Conservation (phyloP, 345 rosid genomes). For the Turritis glabra region DNA sequence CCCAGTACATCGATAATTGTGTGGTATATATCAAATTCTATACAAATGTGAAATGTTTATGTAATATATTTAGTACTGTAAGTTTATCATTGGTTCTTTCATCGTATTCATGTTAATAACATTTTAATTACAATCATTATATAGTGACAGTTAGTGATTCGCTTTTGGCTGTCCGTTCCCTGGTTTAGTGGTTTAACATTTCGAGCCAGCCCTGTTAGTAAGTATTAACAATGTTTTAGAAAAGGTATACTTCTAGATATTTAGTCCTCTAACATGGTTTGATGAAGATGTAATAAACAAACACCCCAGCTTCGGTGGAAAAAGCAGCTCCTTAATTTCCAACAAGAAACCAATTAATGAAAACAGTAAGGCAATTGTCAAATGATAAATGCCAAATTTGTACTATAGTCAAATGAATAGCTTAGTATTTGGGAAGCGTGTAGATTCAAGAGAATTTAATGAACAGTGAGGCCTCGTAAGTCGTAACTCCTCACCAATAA, state of each 20-base stretch:
- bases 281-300: background rate
- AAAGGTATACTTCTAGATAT: background rate
- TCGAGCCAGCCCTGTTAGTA: conserved; percentile 20
- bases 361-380: background rate
- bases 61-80: background rate
- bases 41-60: background rate
- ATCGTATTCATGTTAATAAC: background rate
- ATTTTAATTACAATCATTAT: background rate
- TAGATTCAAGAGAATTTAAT: conserved; percentile 19
- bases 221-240: background rate
- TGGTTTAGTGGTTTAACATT: conserved; percentile 12
- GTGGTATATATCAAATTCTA: no score
- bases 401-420: conserved; percentile 21
- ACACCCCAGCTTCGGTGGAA: conserved; percentile 11
- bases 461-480: background rate
- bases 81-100: background rate
- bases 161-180: conserved; percentile 6
- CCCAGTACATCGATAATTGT: no score
- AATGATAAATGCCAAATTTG: conserved; percentile 7
- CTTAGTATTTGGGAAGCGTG: conserved; percentile 27
- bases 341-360: conserved; percentile 2
- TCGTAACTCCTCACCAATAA: conserved; percentile 23
- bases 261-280: background rate
- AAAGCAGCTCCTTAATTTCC: background rate
- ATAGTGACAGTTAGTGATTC: background rate